These are phyloP conservation scores for Canavalia ensiformis DNA, from an alignment of 306 rosid species.

Conservation along the genomic window DNA sequence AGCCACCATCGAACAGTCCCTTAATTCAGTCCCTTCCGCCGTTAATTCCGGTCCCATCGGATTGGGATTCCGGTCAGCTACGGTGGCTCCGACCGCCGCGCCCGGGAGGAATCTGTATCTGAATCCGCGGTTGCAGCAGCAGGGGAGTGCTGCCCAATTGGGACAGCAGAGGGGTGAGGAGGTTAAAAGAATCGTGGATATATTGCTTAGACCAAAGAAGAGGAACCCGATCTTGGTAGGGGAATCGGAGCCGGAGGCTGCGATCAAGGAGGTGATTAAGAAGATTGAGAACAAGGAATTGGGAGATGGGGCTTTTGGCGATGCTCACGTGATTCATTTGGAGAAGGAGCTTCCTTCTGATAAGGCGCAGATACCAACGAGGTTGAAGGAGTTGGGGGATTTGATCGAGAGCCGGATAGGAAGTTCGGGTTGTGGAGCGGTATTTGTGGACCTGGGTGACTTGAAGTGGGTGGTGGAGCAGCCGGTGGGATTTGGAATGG, in stretches of 20 bases:
- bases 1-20: constrained; percentile 83
- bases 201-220: constrained; percentile 70
- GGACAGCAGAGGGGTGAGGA: constrained; percentile 76
- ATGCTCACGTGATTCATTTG: constrained; percentile 70
- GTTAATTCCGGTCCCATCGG: constrained; percentile 69
- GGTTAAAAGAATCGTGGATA: constrained; percentile 71
- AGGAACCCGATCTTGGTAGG: constrained; percentile 94
- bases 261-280: constrained; percentile 73
- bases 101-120: constrained; percentile 69
- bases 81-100: constrained; percentile 31
- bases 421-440: constrained; percentile 58
- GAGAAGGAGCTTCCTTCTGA: constrained; percentile 81
- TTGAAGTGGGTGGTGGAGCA: constrained; percentile 96
- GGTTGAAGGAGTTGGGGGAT: constrained; percentile 70
- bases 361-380: constrained; percentile 58
- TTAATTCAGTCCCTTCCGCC: constrained; percentile 57
- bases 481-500: constrained; percentile 57
- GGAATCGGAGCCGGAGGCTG: constrained; percentile 88
- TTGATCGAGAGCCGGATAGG: constrained; percentile 67
- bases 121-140: constrained; percentile 87
- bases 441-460: constrained; percentile 86
- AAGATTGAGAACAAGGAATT: constrained; percentile 76
- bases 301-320: constrained; percentile 61
- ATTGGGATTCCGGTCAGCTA: constrained; percentile 70
- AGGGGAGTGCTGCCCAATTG: constrained; percentile 58